phyloP scores from a whole-genome alignment of 129 eudicot species.

The Flaveria trinervia region DNA sequence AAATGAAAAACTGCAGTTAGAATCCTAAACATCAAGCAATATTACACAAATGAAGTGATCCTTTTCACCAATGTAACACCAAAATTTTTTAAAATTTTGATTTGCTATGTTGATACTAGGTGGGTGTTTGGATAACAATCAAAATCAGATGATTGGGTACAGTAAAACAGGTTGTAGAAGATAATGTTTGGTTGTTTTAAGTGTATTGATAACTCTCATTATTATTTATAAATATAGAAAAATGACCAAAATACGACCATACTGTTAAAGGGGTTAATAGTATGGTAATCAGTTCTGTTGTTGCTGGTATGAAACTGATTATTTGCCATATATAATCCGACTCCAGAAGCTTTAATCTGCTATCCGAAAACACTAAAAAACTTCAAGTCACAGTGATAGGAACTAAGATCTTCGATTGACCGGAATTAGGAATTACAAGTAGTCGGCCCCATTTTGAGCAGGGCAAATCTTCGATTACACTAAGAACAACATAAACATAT shows the following conservation, averaged over 20 bases:
- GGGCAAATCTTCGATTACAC: too few species aligned
- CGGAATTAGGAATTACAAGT: too few species aligned
- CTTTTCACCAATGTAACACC: too few species aligned
- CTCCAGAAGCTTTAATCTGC: not conserved
- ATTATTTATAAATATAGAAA: not conserved
- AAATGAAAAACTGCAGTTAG: too few species aligned
- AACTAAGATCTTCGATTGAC: too few species aligned
- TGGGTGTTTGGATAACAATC: not conserved
- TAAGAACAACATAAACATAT: too few species aligned
- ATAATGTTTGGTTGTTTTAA: not conserved
- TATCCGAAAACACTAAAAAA: not conserved
- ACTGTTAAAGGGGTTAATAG: not conserved
- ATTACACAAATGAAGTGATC: too few species aligned
- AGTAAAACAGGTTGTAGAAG: not conserved
- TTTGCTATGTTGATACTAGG: not conserved
- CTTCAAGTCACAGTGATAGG: not conserved
- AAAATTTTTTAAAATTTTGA: not conserved
- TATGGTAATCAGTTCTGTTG: not conserved
- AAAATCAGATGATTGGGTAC: not conserved
- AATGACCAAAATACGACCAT: not conserved
- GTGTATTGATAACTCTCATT: not conserved
- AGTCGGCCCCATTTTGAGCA: too few species aligned
- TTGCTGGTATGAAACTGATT: not conserved
- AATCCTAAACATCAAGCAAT: too few species aligned
- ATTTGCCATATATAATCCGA: not conserved